phyloP scores from a whole-genome alignment of 192 early-diverging fungal genomes.

The Backusella luteola region DNA sequence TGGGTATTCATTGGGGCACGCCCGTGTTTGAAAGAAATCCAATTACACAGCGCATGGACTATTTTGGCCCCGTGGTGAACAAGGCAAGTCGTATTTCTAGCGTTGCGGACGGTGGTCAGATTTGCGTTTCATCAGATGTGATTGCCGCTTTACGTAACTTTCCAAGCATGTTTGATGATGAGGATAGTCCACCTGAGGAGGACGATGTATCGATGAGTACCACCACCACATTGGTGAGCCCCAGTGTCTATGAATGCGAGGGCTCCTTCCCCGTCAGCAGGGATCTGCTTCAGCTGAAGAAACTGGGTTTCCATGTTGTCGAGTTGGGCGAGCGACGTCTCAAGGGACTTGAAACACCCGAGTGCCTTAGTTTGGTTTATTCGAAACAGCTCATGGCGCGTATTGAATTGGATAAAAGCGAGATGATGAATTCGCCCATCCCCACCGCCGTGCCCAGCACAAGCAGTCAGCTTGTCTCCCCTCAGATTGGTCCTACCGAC shows the following conservation, averaged over 20 bases:
- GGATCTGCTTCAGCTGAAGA: conserved; percentile 45
- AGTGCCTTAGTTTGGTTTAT: conserved; percentile 74
- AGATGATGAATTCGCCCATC: conserved; percentile 26
- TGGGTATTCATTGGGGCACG: conserved; percentile 92
- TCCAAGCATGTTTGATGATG: conserved; percentile 21
- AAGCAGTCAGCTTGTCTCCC: neutral
- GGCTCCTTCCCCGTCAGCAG: conserved; percentile 11
- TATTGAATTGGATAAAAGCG: conserved; percentile 38
- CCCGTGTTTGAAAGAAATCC: conserved; percentile 88
- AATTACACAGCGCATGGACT: conserved; percentile 95
- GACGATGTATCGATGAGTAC: neutral
- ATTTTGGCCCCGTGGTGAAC: conserved; percentile 94
- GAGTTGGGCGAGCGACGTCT: conserved; percentile 79
- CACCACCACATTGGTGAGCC: neutral
- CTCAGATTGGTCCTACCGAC: neutral
- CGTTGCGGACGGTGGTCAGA: conserved; percentile 92
- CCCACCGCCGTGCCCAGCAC: neutral
- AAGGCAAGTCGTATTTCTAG: conserved; percentile 79
- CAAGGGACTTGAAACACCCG: conserved; percentile 89
- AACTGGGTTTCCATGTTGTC: conserved; percentile 65
- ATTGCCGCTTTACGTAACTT: conserved; percentile 31
- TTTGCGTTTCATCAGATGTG: conserved; percentile 83
- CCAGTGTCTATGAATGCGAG: neutral
- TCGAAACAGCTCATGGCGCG: conserved; percentile 45
- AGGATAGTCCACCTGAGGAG: neutral